A percentile compares a stretch with the other conserved stretches of the same genome.
These are phyloP conservation scores for Pseudogymnoascus sp. DNA, from an alignment of 2,329 filamentous ascomycete genomes.

Conservation along the genomic window DNA sequence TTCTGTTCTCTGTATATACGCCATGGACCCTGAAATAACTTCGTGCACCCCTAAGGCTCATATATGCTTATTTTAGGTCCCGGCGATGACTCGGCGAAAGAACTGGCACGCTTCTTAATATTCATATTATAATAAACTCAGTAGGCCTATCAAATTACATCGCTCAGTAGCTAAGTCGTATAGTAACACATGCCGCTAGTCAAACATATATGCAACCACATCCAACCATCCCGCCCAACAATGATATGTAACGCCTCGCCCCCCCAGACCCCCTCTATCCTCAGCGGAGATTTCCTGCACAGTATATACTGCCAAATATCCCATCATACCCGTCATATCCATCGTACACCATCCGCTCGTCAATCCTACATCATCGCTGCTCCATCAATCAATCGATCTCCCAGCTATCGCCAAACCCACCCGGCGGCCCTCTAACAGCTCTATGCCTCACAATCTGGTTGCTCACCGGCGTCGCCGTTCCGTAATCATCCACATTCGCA, in stretches of 20 bases:
- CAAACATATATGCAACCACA: not conserved
- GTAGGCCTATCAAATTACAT: not conserved
- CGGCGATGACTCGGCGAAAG: not conserved
- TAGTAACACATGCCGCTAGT: not conserved
- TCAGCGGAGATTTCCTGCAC: not conserved
- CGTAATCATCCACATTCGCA: not conserved
- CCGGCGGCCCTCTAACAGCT: not conserved
- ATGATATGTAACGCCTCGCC: not conserved
- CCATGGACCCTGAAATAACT: not conserved
- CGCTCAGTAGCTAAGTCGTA: not conserved
- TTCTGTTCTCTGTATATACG: not conserved
- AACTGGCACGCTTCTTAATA: not conserved
- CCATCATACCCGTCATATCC: not conserved
- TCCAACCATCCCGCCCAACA: not conserved
- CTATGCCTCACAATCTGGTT: not conserved
- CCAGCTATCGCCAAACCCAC: not conserved
- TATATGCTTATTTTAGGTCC: no score
- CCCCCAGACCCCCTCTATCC: not conserved
- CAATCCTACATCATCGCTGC: not conserved
- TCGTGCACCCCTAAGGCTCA: not conserved
- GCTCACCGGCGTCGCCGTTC: not conserved
- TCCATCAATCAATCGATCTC: not conserved
- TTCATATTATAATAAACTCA: not conserved
- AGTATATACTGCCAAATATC: not conserved
- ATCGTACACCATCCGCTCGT: not conserved